Percentiles rank a stretch among this genome's conserved stretches.
Evolutionary conservation across 78 protist genomes (phyloP).

Genomic region (Dictyostelium brefeldianum): DNA sequence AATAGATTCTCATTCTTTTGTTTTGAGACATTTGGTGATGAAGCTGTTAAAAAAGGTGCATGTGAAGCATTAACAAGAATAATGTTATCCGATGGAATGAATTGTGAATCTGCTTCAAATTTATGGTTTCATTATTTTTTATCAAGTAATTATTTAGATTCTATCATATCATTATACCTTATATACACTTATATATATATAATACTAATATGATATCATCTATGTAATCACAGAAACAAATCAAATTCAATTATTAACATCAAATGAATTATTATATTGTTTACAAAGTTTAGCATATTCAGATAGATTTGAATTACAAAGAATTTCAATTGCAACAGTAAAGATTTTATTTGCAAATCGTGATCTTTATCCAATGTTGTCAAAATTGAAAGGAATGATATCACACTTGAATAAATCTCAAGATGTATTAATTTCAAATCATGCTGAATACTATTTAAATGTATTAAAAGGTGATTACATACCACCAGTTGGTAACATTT

Average conservation of each 20-base stretch:
- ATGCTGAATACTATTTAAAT: constrained; percentile 45
- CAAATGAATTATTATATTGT: constrained; percentile 21
- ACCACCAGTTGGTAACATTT: constrained; percentile 57
- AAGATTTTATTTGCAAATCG: constrained; percentile 55
- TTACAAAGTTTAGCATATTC: constrained; percentile 33
- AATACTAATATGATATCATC: not conserved
- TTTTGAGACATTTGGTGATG: constrained; percentile 55
- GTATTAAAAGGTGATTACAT: constrained; percentile 48
- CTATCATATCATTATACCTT: too few relatives aligned
- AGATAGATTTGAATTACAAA: constrained; percentile 25
- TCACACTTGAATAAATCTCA: constrained; percentile 33
- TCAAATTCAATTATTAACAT: constrained; percentile 41
- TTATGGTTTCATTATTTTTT: constrained; percentile 34
- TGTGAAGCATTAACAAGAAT: not conserved
- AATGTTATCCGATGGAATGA: constrained; percentile 50
- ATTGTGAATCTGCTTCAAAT: constrained; percentile 55
- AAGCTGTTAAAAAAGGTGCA: constrained; percentile 52
- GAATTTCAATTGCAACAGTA: constrained; percentile 29
- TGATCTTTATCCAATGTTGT: constrained; percentile 54
- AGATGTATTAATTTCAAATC: constrained; percentile 41
- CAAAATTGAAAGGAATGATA: constrained; percentile 25
- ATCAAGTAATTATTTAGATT: constrained; percentile 26
- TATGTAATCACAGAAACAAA: constrained; percentile 23
- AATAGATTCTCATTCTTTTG: constrained; percentile 15
- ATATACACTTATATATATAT: not conserved